phyloP scores from a whole-genome alignment of 352 stramenopile genomes.

The Globisporangium parvum region DNA sequence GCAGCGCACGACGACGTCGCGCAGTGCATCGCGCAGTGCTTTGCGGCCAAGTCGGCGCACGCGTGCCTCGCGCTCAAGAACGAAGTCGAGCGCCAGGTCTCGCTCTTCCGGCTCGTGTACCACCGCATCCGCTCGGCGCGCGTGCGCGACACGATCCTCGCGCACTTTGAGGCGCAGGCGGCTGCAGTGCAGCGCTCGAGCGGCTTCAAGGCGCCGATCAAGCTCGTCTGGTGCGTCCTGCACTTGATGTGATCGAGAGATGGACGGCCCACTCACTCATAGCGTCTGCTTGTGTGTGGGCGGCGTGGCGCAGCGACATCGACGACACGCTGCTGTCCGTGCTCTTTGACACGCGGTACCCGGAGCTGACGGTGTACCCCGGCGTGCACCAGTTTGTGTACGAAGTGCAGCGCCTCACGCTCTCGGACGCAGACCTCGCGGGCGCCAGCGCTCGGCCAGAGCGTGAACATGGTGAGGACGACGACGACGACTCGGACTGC shows the following conservation, averaged over 20 bases:
- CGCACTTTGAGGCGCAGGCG: slow-evolving; percentile 60
- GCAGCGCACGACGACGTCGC: slow-evolving; percentile 42
- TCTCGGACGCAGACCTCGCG: slow-evolving; percentile 16
- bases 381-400: slow-evolving; percentile 80
- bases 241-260: neutral
- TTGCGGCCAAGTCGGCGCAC: slow-evolving; percentile 29
- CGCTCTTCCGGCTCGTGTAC: slow-evolving; percentile 66
- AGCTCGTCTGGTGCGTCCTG: slow-evolving; percentile 56
- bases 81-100: slow-evolving; percentile 58
- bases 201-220: slow-evolving; percentile 45
- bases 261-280: neutral
- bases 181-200: slow-evolving; percentile 16
- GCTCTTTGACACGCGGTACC: slow-evolving; percentile 77
- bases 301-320: slow-evolving; percentile 43
- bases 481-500: slow-evolving; percentile 16
- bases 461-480: neutral
- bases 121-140: slow-evolving; percentile 38
- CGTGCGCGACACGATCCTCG: slow-evolving; percentile 47
- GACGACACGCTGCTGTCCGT: slow-evolving; percentile 75
- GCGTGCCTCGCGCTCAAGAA: slow-evolving; percentile 58
- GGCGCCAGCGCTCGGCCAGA: slow-evolving; percentile 2
- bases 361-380: slow-evolving; percentile 75
- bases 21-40: slow-evolving; percentile 50
- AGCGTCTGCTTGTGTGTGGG: neutral
- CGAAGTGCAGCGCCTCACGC: slow-evolving; percentile 47